Conservation (phyloP, 2,329 filamentous ascomycete species). For the Aspergillus puulaauensis region DNA sequence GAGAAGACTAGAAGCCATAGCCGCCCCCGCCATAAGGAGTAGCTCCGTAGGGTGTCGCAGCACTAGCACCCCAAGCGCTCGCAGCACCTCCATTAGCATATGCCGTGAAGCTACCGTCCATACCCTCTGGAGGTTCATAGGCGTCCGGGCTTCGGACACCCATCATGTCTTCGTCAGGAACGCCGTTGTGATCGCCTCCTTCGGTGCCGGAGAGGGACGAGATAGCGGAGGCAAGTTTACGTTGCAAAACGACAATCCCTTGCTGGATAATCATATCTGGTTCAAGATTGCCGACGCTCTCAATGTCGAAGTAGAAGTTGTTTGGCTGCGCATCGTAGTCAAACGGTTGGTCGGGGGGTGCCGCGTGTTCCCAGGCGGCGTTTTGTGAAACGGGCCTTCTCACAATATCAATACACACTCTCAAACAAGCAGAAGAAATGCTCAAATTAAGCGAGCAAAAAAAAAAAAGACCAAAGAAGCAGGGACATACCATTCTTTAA, state of each 20-base stretch:
- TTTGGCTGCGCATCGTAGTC: conserved; percentile 84
- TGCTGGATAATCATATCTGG: conserved; percentile 87
- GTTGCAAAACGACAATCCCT: conserved; percentile 83
- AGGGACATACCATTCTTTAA: conserved; percentile 73
- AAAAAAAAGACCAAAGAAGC: neutral
- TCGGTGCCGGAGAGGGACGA: conserved; percentile 57
- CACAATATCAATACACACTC: neutral
- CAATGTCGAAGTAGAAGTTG: conserved; percentile 91
- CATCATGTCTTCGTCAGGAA: conserved; percentile 46
- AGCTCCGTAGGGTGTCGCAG: conserved; percentile 59
- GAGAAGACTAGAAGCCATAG: conserved; percentile 26
- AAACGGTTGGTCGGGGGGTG: conserved; percentile 80
- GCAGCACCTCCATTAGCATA: conserved; percentile 49
- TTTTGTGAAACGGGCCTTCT: conserved; percentile 40
- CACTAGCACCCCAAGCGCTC: conserved; percentile 66
- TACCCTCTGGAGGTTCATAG: conserved; percentile 47
- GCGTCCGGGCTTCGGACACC: conserved; percentile 53
- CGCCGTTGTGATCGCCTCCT: conserved; percentile 55
- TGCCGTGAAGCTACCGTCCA: conserved; percentile 42
- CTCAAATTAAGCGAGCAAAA: neutral
- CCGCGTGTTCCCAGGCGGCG: conserved; percentile 71
- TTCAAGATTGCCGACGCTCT: conserved; percentile 81
- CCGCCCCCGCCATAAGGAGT: conserved; percentile 26
- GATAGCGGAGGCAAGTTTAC: conserved; percentile 82
- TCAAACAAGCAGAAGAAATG: neutral